Evolutionary conservation across 164 flowering plant species (phyloP).

Genomic region (Houttuynia cordata): DNA sequence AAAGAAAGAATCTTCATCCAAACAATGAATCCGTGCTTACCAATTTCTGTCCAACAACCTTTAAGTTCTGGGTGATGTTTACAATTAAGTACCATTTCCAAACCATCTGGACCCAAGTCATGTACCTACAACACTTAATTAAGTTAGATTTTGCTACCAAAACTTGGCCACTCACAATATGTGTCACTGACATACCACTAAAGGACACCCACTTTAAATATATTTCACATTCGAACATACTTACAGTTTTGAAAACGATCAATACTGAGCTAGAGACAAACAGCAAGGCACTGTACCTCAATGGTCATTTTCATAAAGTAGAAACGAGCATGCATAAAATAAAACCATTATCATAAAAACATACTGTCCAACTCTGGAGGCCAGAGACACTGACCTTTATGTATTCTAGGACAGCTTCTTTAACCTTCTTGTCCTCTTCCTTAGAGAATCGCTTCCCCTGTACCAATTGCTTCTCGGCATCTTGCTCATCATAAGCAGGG

Average conservation of each 20-base stretch:
- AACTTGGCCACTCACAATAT: no score
- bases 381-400: conserved; percentile 12
- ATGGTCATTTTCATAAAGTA: no score
- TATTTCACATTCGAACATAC: no score
- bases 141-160: no score
- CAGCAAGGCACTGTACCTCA: no score
- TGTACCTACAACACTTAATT: conserved; percentile 9
- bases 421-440: conserved; percentile 37
- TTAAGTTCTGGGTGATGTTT: conserved; percentile 10
- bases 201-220: no score
- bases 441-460: conserved; percentile 35
- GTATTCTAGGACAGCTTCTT: conserved; percentile 26
- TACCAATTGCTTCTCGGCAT: conserved; percentile 11
- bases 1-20: background rate
- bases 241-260: no score
- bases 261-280: no score
- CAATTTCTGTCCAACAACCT: conserved; percentile 40
- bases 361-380: no score
- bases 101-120: conserved; percentile 39
- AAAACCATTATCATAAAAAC: no score
- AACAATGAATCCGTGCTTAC: conserved; percentile 7
- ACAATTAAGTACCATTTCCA: conserved; percentile 33
- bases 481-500: conserved; percentile 7
- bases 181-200: no score
- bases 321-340: no score